A percentile compares a stretch with the other conserved stretches of the same genome.
These are phyloP conservation scores for Lathyrus sativus DNA, from an alignment of 306 rosid genomes.

Conservation along the genomic window DNA sequence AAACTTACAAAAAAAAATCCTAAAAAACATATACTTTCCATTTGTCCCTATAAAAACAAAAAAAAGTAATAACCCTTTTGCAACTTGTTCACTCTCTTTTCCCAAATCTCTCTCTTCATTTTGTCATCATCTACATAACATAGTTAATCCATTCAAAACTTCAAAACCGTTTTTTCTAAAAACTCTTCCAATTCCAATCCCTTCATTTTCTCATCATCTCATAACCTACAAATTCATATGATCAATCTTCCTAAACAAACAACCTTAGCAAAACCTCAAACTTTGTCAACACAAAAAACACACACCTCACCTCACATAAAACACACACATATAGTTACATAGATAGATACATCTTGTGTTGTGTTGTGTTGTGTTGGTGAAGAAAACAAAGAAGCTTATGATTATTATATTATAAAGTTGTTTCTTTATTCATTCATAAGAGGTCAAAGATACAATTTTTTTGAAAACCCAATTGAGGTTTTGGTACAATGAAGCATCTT, in stretches of 20 bases:
- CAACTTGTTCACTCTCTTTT: neutral
- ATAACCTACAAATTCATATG: conserved; percentile 1
- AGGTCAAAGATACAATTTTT: conserved; percentile 8
- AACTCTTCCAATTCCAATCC: conserved; percentile 10
- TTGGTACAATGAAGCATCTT: conserved; percentile 40
- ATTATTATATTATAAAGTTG: neutral
- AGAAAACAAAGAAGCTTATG: conserved; percentile 38
- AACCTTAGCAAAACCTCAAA: conserved; percentile 5
- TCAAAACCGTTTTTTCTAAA: conserved; percentile 6
- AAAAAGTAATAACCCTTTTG: neutral
- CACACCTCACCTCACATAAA: neutral
- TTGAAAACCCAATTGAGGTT: conserved; percentile 8
- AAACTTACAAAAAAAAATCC: neutral
- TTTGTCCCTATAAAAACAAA: neutral
- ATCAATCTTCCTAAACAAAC: conserved; percentile 9
- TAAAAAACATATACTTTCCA: neutral
- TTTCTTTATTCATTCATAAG: neutral
- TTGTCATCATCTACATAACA: neutral
- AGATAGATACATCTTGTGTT: neutral
- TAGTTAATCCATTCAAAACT: neutral
- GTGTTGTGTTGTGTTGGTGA: conserved; percentile 20
- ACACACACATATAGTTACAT: neutral
- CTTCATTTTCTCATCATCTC: neutral
- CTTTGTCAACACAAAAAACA: conserved; percentile 15
- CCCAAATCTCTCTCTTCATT: neutral